Conservation (phyloP, 495 filamentous ascomycete species). For the Aspergillus baeticus region DNA sequence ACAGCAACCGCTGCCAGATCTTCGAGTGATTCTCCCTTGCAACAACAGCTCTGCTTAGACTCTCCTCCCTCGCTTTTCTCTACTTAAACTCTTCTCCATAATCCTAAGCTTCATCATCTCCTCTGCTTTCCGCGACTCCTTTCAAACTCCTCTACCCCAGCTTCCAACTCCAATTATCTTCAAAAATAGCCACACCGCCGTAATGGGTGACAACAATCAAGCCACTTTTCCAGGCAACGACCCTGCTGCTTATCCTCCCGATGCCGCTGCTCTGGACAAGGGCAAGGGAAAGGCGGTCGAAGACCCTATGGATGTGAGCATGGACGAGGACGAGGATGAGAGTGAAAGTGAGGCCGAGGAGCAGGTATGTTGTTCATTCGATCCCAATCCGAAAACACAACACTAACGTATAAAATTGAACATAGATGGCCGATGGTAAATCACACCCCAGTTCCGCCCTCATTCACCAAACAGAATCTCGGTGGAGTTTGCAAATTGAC, state of each 20-base stretch:
- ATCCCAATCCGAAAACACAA: background rate
- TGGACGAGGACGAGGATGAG: conserved; percentile 64
- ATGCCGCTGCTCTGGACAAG: conserved; percentile 41
- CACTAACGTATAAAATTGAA: background rate
- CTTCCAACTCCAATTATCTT: too few species aligned
- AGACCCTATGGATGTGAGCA: conserved; percentile 56
- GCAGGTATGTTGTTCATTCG: conserved; percentile 48
- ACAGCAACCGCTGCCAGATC: conserved; percentile 5
- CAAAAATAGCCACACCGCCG: conserved; percentile 16
- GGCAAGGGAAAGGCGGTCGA: conserved; percentile 63
- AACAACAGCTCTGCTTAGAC: conserved; percentile 10
- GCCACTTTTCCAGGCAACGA: conserved; percentile 29
- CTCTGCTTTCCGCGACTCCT: background rate
- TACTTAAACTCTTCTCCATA: conserved; percentile 2
- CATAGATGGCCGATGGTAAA: conserved; percentile 38
- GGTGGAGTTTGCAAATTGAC: conserved; percentile 2
- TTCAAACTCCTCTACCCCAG: background rate
- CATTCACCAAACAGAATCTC: background rate
- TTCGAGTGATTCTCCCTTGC: conserved; percentile 19
- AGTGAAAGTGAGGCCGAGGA: conserved; percentile 65
- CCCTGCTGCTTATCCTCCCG: conserved; percentile 34
- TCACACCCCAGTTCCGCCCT: background rate
- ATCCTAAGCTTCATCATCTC: background rate
- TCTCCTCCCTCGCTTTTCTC: conserved; percentile 1
- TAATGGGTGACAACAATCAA: conserved; percentile 40